These are phyloP conservation scores for Manihot esculenta DNA, from an alignment of 441 rosid genomes.

Conservation along the genomic window DNA sequence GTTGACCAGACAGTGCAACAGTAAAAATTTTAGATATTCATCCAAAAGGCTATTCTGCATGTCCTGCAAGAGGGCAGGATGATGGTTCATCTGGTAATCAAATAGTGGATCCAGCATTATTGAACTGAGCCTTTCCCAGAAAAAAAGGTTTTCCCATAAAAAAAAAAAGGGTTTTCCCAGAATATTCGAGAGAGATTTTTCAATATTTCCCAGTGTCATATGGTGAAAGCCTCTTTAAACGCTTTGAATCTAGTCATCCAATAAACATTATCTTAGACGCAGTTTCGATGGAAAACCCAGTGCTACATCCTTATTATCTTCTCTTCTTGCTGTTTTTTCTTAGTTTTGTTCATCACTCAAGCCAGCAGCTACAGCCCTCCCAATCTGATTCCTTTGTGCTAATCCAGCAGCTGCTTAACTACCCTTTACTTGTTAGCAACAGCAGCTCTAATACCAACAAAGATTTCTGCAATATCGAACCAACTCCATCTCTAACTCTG, in stretches of 20 bases:
- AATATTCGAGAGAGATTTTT: too few relatives aligned
- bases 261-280: not conserved
- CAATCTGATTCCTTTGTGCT: constrained; percentile 35
- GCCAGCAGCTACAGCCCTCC: constrained; percentile 43
- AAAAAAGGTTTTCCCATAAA: too few relatives aligned
- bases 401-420: constrained; percentile 43
- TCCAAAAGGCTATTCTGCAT: too few relatives aligned
- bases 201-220: not conserved
- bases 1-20: too few relatives aligned
- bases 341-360: constrained; percentile 26
- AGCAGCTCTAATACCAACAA: constrained; percentile 27
- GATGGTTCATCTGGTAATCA: too few relatives aligned
- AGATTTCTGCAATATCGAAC: constrained; percentile 46
- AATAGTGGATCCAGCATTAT: too few relatives aligned
- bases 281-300: constrained; percentile 32
- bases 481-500: constrained; percentile 41
- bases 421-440: constrained; percentile 33
- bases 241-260: not conserved
- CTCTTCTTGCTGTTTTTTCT: constrained; percentile 18
- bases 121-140: too few relatives aligned
- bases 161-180: too few relatives aligned
- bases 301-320: constrained; percentile 16
- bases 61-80: too few relatives aligned
- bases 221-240: constrained; percentile 8
- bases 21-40: too few relatives aligned